A percentile compares a stretch with the other conserved stretches of the same genome.
Conservation (phyloP, 441 rosid species). For the Monsonia emarginata region DNA sequence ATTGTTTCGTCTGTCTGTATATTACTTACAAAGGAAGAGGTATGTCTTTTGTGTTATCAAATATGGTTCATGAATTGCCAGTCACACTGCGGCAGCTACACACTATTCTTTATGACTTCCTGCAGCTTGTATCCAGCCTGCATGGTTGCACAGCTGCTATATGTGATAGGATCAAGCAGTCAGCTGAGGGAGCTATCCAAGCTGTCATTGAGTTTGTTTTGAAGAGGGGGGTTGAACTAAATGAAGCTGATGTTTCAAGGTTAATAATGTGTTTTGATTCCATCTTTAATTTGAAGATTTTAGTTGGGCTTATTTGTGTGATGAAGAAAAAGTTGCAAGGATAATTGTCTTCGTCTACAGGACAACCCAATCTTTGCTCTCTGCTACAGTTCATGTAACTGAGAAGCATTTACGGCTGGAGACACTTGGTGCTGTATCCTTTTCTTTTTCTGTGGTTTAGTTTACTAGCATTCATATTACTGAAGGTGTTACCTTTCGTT, state of each 20-base stretch:
- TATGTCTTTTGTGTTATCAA: conserved; percentile 23
- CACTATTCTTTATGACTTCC: conserved; percentile 24
- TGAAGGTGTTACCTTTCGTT: conserved; percentile 6
- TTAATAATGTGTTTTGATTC: conserved; percentile 21
- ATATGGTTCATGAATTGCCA: conserved; percentile 13
- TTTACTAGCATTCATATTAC: conserved; percentile 15
- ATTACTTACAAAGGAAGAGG: conserved; percentile 77
- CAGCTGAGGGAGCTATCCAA: conserved; percentile 95
- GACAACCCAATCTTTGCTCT: conserved; percentile 83
- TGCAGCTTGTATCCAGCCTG: conserved; percentile 83
- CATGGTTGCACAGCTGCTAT: conserved; percentile 67
- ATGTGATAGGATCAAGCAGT: conserved; percentile 78
- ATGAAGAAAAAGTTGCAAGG: neutral
- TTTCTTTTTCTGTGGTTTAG: conserved; percentile 7
- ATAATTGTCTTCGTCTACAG: conserved; percentile 34
- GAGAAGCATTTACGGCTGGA: conserved; percentile 88
- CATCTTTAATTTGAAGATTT: neutral
- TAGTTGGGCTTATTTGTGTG: conserved; percentile 2
- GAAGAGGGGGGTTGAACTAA: conserved; percentile 73
- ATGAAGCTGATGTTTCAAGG: conserved; percentile 74
- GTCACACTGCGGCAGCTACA: conserved; percentile 5
- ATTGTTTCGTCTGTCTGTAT: conserved; percentile 71
- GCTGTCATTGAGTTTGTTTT: conserved; percentile 85
- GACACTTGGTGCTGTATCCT: conserved; percentile 94
- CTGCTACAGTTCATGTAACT: conserved; percentile 80